Evolutionary conservation across 495 filamentous ascomycete genomes (phyloP).

Genomic region (Penicillium ucsense): DNA sequence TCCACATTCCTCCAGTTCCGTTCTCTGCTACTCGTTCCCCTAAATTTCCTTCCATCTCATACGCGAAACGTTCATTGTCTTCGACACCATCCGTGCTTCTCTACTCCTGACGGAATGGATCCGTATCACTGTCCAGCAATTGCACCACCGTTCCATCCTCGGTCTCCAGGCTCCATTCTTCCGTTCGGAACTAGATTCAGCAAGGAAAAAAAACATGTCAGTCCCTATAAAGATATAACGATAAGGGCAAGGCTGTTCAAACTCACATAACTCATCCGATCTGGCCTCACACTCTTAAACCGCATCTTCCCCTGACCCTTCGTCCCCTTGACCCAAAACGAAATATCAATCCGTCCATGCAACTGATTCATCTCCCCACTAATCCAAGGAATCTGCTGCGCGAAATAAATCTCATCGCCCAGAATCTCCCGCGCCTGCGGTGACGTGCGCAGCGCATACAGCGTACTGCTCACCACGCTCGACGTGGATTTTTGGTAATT

Average conservation of each 20-base stretch:
- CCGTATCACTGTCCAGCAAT: conserved; percentile 49
- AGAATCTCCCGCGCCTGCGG: conserved; percentile 60
- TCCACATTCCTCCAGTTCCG: no score
- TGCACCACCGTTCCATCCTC: conserved; percentile 57
- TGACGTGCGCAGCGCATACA: conserved; percentile 84
- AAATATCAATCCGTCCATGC: conserved; percentile 81
- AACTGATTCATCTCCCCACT: conserved; percentile 88
- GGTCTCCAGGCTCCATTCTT: conserved; percentile 65
- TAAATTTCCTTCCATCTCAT: neutral
- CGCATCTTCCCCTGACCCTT: conserved; percentile 61
- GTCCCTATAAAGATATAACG: neutral
- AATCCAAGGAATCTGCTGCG: conserved; percentile 84
- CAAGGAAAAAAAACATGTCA: neutral
- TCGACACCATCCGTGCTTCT: neutral
- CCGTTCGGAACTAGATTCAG: conserved; percentile 52
- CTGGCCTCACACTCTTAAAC: conserved; percentile 66
- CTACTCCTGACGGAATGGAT: conserved; percentile 46
- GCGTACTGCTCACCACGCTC: conserved; percentile 70
- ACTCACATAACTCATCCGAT: conserved; percentile 62
- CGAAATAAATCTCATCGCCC: conserved; percentile 91
- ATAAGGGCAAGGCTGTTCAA: neutral
- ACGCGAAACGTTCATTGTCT: neutral
- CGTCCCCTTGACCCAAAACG: conserved; percentile 79
- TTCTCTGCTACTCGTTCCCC: no score
- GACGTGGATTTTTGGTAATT: conserved; percentile 93